phyloP scores from a whole-genome alignment of 768 basidiomycete genomes.

The Boletellus ananiceps region DNA sequence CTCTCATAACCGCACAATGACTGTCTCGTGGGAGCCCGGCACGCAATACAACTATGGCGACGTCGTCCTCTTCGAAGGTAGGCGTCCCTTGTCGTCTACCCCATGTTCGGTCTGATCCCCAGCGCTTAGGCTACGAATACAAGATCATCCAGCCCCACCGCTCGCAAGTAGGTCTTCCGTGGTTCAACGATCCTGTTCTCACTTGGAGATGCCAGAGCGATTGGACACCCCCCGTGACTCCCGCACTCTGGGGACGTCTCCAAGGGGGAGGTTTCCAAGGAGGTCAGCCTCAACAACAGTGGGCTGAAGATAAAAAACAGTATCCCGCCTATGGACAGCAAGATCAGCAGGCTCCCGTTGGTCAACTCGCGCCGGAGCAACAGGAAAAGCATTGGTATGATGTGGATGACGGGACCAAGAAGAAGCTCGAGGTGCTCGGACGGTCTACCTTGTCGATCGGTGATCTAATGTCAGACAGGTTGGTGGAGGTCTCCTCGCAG shows the following conservation, averaged over 20 bases:
- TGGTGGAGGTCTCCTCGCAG: conserved; percentile 59
- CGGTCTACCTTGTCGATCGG: not conserved
- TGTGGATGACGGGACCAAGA: conserved; percentile 51
- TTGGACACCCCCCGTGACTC: conserved; percentile 60
- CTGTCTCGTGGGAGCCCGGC: conserved; percentile 56
- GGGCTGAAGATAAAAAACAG: conserved; percentile 15
- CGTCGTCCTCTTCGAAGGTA: conserved; percentile 56
- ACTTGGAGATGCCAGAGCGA: conserved; percentile 41
- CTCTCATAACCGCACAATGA: conserved; percentile 31
- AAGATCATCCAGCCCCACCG: conserved; percentile 69
- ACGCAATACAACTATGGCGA: conserved; percentile 51
- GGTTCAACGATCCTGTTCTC: not conserved
- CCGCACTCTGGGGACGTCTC: conserved; percentile 64
- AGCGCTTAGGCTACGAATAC: conserved; percentile 44
- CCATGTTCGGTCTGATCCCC: conserved; percentile 6
- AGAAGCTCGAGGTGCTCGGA: conserved; percentile 47
- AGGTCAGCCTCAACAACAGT: conserved; percentile 19
- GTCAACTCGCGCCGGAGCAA: conserved; percentile 37
- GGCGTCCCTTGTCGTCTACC: not conserved
- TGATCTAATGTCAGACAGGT: conserved; percentile 38
- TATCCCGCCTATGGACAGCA: conserved; percentile 18
- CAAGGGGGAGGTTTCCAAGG: conserved; percentile 26
- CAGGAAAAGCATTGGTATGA: conserved; percentile 54
- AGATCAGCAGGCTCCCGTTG: conserved; percentile 20
- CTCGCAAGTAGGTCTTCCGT: conserved; percentile 49